These are phyloP conservation scores for Sarcocystis neurona DNA, from an alignment of 169 alveolate species.

Conservation along the genomic window DNA sequence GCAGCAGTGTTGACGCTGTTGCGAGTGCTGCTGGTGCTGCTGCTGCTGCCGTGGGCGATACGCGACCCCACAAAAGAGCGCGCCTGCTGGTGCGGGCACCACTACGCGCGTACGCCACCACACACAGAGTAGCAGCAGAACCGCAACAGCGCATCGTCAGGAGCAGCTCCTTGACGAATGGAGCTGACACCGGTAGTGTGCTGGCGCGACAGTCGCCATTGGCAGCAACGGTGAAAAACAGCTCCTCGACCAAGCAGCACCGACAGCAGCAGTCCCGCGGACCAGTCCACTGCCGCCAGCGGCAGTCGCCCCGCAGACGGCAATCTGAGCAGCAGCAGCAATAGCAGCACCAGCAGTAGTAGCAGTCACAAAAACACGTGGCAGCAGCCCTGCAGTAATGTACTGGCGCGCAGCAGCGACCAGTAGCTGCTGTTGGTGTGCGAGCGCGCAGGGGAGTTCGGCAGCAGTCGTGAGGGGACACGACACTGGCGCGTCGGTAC, in stretches of 20 bases:
- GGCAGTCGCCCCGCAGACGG: not conserved
- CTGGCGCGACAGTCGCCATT: too few species aligned
- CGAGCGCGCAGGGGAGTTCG: too few species aligned
- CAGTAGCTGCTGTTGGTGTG: too few species aligned
- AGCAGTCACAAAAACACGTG: too few species aligned
- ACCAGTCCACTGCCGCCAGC: not conserved
- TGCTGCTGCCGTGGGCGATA: not conserved
- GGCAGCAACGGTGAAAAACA: too few species aligned
- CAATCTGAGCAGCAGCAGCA: not conserved
- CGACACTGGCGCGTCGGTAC: too few species aligned
- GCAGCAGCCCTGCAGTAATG: too few species aligned
- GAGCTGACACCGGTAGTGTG: not conserved
- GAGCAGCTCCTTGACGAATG: conserved; percentile 14
- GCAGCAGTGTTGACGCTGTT: not conserved
- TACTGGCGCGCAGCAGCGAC: too few species aligned
- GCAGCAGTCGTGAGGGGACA: too few species aligned
- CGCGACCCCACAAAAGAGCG: not conserved
- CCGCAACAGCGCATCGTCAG: not conserved
- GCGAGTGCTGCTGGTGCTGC: not conserved
- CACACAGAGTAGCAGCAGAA: conserved; percentile 1
- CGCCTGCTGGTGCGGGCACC: not conserved
- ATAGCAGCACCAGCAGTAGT: too few species aligned
- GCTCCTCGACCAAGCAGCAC: too few species aligned
- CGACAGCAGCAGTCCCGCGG: not conserved
- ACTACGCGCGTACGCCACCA: not conserved